Base-by-base conservation (phyloP, 2,329 filamentous ascomycete species). In the Sporothrix curviconia region DNA sequence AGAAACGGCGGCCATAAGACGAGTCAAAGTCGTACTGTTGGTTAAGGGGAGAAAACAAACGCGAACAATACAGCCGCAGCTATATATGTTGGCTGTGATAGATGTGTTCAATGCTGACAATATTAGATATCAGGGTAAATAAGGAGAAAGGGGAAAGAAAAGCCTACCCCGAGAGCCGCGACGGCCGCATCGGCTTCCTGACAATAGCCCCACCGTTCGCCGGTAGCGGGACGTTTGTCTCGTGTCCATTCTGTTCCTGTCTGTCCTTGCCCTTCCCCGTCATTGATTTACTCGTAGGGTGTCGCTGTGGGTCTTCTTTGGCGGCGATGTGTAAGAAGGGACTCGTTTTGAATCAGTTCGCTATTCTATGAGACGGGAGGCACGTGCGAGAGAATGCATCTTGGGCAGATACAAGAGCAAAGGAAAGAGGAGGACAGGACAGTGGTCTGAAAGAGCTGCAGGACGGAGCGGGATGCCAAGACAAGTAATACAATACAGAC, bases 281-380 rank as follows among this genome's bases (percentile, higher is more conserved):
- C n/a, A n/a, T n/a, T n/a, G n/a, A n/a, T n/a, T n/a, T n/a, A n/a
- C n/a, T n/a, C n/a, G n/a, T n/a, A n/a, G n/a, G n/a, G n/a, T 43
- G 14, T 22, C 5, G 24, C 24, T 22, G 11, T 34, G 4, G 15
- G 17, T 34, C 32, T 7, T 14, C 50, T 42, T n/a, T n/a, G n/a
- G n/a, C n/a, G n/a, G 34, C 36, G 51, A 54, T 54, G 19, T 40
- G 51, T 44, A n/a, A 54, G 51, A 43, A 54, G 51, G 39, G 39
- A 14, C 51, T 54, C 15, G n/a, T 28, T 54, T 44, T 54, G 51
- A 54, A 28, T 54, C 51, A 54, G 51, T 39, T 11, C 12, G 17
- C 36, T 30, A 22, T 44, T 39, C 24, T 28, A 32, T 36, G 17
- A n/a, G n/a, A n/a, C 47, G 34, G 34, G 17, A n/a, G 47, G 32